Conservation (phyloP, 2,329 filamentous ascomycete genomes). For the Botrytis porri region DNA sequence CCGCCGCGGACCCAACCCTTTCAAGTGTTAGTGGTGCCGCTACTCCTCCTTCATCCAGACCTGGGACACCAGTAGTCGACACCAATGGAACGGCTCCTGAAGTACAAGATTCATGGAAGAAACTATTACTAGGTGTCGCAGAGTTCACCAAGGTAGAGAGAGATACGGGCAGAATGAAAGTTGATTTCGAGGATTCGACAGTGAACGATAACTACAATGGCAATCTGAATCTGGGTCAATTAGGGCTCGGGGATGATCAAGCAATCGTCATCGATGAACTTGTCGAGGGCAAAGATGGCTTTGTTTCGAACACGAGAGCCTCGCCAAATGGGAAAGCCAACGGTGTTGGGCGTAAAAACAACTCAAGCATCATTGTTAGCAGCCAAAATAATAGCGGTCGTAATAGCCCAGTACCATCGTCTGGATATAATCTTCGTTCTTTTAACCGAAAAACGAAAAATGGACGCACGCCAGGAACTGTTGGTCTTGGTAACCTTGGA, state of each 20-base stretch:
- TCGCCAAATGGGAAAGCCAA: conserved; percentile 25
- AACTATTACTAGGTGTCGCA: conserved; percentile 49
- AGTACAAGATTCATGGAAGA: conserved; percentile 42
- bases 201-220: conserved; percentile 76
- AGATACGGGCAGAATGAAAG: conserved; percentile 43
- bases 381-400: conserved; percentile 57
- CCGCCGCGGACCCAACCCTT: conserved; percentile 35
- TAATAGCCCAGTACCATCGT: conserved; percentile 62
- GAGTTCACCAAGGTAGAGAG: conserved; percentile 62
- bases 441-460: conserved; percentile 52
- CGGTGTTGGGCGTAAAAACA: conserved; percentile 27
- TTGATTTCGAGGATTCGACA: conserved; percentile 68
- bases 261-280: conserved; percentile 83
- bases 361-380: conserved; percentile 32
- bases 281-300: conserved; percentile 55
- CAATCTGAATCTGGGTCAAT: conserved; percentile 59
- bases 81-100: conserved; percentile 23
- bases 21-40: conserved; percentile 43
- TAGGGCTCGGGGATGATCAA: conserved; percentile 68
- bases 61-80: conserved; percentile 30
- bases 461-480: conserved; percentile 69
- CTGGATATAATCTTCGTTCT: conserved; percentile 67
- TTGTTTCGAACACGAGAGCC: conserved; percentile 50
- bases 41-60: conserved; percentile 39
- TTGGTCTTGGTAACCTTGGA: conserved; percentile 84